Evolutionary conservation across 1,139 yeast genomes (phyloP), one percentile per base, ranked within the genome.

Genomic region (Pichia sp.): DNA sequence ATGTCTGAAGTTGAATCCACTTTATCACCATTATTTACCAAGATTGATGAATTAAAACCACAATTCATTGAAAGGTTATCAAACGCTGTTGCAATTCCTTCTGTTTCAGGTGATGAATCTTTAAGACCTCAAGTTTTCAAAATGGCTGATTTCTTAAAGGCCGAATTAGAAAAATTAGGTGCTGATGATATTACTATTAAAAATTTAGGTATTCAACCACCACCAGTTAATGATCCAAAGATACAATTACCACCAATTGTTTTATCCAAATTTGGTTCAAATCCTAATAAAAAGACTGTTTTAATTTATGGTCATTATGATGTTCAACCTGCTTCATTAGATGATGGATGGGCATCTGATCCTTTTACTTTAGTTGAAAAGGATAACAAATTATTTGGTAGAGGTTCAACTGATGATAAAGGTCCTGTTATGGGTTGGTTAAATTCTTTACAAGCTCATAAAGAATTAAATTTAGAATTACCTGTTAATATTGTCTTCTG

Each of bases 391-490:
- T 69, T 91, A 57, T 80, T 75, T 56, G 99, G 96, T 40, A 80
- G 99, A 66, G 99, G 99, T 35, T 70, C 95, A 29, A 84, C 96
- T 38, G 99, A 91, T 61, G 99, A 91, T 62, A 91, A 94, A 67
- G 99, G 98, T 19, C 99, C 99, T 30, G 94, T 93, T 42, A 71
- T 89, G 56, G 96, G 96, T 41, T 91, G 99, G 99, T 76, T 93
- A 61, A 89, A 91, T 60, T 84, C 82, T 31, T 70, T 91, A 40
- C 84, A 89, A 66, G 97, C 98, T 18, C 96, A 89, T 67, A 78
- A 73, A 46, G 85, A 80, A 54, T 75, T 87, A 50, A 87, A 85
- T 23, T 63, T 86, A 62, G 96, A 89, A 51, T 72, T 93, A 45
- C 99, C 99, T 24, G 97, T 91, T 50, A 91, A 91, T 68, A 68